These are phyloP conservation scores for Xylaria sp. DNA, from an alignment of 2,329 filamentous ascomycete genomes.

Conservation along the genomic window DNA sequence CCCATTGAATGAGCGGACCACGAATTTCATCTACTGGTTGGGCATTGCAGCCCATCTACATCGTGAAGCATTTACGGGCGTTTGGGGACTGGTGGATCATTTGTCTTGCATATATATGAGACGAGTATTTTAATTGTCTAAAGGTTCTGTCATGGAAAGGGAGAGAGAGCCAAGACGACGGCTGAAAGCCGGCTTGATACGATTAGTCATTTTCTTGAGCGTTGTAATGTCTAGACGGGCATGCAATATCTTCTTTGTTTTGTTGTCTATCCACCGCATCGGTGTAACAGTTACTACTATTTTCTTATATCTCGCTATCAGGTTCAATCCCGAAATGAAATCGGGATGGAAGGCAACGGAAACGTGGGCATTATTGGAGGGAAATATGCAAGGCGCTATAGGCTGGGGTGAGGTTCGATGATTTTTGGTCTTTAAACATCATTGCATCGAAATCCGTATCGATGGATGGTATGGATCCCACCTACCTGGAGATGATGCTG, in stretches of 20 bases:
- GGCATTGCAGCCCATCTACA: slow-evolving; percentile 20
- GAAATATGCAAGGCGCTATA: slow-evolving; percentile 36
- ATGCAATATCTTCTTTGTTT: slow-evolving; percentile 30
- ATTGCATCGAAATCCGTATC: slow-evolving; percentile 6
- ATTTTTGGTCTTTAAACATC: slow-evolving; percentile 9
- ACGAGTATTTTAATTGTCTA: slow-evolving; percentile 36
- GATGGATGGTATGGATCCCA: slow-evolving; percentile 4
- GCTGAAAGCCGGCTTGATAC: slow-evolving; percentile 18
- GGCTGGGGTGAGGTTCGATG: slow-evolving; percentile 25
- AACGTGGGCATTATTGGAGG: slow-evolving; percentile 20
- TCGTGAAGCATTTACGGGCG: slow-evolving; percentile 49
- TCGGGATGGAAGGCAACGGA: slow-evolving; percentile 28
- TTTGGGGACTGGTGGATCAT: slow-evolving; percentile 39
- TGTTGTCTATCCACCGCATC: slow-evolving; percentile 17
- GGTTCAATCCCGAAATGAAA: slow-evolving; percentile 11
- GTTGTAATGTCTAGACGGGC: slow-evolving; percentile 27
- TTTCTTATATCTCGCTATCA: slow-evolving; percentile 22
- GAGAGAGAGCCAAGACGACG: slow-evolving; percentile 36
- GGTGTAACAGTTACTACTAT: slow-evolving; percentile 29
- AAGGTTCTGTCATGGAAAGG: slow-evolving; percentile 7
- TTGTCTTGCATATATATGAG: slow-evolving; percentile 38
- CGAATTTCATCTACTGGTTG: slow-evolving; percentile 25
- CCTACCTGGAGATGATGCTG: slow-evolving; percentile 25
- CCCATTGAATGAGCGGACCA: slow-evolving; percentile 51
- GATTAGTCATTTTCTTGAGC: slow-evolving; percentile 19